These are phyloP conservation scores for Botrytis fabae DNA, from an alignment of 2,329 filamentous ascomycete species.

Conservation along the genomic window DNA sequence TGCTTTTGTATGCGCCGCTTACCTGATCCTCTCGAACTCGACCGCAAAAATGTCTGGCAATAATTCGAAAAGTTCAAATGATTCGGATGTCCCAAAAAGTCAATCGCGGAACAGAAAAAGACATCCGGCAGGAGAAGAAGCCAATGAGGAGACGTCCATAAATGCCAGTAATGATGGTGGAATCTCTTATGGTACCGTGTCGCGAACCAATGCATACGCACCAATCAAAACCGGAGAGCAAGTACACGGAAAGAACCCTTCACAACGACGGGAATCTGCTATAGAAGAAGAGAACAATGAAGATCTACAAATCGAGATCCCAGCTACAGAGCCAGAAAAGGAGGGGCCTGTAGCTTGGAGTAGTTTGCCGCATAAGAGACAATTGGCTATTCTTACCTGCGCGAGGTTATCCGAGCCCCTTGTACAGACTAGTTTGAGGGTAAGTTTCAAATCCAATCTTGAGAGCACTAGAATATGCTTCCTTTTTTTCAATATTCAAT, in stretches of 20 bases:
- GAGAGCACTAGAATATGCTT: not conserved
- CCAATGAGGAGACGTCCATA: not conserved
- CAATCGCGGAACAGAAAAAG: not conserved
- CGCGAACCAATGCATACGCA: not conserved
- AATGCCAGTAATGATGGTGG: not conserved
- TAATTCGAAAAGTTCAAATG: not conserved
- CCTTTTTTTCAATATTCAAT: not conserved
- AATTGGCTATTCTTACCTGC: constrained; percentile 75
- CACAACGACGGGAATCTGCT: constrained; percentile 25
- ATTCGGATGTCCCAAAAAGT: not conserved
- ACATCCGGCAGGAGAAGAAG: not conserved
- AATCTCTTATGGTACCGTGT: constrained; percentile 16
- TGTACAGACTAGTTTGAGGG: constrained; percentile 64
- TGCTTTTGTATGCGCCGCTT: not conserved
- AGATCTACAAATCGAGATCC: constrained; percentile 34
- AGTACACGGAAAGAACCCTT: not conserved
- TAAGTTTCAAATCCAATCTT: constrained; percentile 11
- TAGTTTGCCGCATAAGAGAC: constrained; percentile 75
- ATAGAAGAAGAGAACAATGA: constrained; percentile 37
- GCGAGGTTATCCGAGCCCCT: constrained; percentile 81
- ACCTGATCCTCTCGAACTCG: not conserved
- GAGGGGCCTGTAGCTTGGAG: constrained; percentile 60
- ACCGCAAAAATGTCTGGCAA: not conserved
- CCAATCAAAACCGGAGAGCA: constrained; percentile 14
- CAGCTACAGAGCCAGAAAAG: constrained; percentile 29